Base-by-base conservation (phyloP, 176 grass and related monocot genomes). In the Calamus simplicifolius region DNA sequence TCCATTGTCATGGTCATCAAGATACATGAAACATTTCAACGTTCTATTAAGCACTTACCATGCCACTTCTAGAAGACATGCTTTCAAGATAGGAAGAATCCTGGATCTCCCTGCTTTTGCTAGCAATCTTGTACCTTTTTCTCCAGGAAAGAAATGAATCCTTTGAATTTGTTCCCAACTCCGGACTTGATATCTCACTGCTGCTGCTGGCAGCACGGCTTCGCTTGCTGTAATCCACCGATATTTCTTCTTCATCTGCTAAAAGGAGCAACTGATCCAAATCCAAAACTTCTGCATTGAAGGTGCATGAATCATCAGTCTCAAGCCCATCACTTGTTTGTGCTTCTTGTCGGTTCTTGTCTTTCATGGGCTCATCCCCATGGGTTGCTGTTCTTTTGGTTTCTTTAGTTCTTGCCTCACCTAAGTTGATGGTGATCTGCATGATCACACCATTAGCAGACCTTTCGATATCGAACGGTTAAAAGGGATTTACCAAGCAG, bases 351-450 rank as follows among this genome's bases (percentile, higher is more conserved):
- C 1, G 16, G 18, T 14, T 27, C 43, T 16, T 15, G 3, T n/a
- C 56, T 49, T 30, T 49, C 10, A 60, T 72, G 1, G 57, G 26
- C 73, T 60, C 77, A 30, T 78, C 70, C 59, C 72, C 73, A 26
- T 61, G 59, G 0, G 75, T 67, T 7, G 54, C 27, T 0, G 58
- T 58, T 14, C 74, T 63, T 5, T n/a, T 59, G 0, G 58, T 54
- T 5, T 69, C 67, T 3, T 56, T n/a, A 12, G 54, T 0, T 49
- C 51, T 82, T 18, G 27, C 19, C 16, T 79, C 72, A 19, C 65
- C 64, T 1, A 90, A 77, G 43, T 76, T 77, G 64, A 90, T 59
- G 19, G 81, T 80, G 17, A 90, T 72, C 87, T 90, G 82, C 56
- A 70, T 5, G 50, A 66, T 61, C 25, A 7, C 21, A 66, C n/a